phyloP scores from a whole-genome alignment of 208 protist genomes.

The Crithidia expoeki region DNA sequence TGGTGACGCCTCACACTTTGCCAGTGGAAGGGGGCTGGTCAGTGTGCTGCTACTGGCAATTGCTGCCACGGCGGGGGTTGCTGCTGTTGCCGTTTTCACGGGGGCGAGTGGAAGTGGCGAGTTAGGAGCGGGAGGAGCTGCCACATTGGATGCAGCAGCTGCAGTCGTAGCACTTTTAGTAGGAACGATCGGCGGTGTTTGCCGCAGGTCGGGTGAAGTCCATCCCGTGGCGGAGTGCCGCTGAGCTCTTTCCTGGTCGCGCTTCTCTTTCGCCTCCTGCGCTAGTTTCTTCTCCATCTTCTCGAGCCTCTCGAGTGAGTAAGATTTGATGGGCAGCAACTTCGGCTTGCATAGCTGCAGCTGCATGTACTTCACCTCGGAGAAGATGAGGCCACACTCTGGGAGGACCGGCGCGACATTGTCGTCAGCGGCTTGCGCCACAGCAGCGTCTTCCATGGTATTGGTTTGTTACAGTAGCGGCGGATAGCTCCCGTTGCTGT shows the following conservation, averaged over 20 bases:
- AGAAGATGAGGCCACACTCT: constrained; percentile 82
- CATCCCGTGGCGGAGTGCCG: constrained; percentile 35
- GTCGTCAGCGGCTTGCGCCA: constrained; percentile 2
- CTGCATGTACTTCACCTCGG: constrained; percentile 69
- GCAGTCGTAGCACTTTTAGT: background rate
- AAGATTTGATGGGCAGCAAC: constrained; percentile 96
- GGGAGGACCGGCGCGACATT: constrained; percentile 70
- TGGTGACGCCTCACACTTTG: background rate
- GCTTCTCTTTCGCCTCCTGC: constrained; percentile 53
- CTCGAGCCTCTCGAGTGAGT: constrained; percentile 93
- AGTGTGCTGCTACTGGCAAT: background rate
- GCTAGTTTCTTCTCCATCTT: constrained; percentile 81
- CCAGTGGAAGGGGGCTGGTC: background rate
- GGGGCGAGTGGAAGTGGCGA: too few species aligned
- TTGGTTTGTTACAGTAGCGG: background rate
- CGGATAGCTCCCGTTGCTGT: background rate
- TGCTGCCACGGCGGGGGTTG: too few species aligned
- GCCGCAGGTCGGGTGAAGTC: constrained; percentile 21
- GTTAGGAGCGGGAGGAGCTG: too few species aligned
- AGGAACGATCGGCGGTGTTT: background rate
- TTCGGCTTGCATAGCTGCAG: constrained; percentile 96
- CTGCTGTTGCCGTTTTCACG: background rate
- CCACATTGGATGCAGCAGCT: background rate
- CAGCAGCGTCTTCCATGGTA: constrained; percentile 4
- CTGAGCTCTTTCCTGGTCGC: constrained; percentile 39